Percentiles rank a stretch among this genome's conserved stretches.
phyloP scores from a whole-genome alignment of 2,329 filamentous ascomycete genomes.

The Ophiostoma sp. region DNA sequence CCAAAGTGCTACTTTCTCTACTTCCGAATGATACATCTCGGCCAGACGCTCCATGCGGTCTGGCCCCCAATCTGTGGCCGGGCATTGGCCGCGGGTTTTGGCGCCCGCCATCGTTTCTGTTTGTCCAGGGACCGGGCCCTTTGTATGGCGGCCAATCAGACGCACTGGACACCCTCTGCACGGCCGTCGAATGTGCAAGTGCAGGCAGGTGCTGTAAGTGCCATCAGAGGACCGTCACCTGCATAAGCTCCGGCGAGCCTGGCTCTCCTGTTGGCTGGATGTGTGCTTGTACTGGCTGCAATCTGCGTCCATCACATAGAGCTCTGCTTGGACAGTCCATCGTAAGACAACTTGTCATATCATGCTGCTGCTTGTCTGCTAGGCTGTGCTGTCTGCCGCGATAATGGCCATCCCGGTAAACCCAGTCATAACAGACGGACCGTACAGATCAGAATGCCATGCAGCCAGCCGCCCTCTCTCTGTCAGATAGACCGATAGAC shows the following conservation, averaged over 20 bases:
- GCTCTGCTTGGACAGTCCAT: neutral
- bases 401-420: too few relatives aligned
- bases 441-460: neutral
- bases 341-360: neutral
- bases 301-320: neutral
- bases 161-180: neutral
- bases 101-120: neutral
- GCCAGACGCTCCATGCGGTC: neutral
- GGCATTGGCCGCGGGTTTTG: neutral
- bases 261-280: slow-evolving; percentile 9
- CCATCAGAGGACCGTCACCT: slow-evolving; percentile 11
- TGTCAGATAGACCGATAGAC: too few relatives aligned
- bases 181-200: neutral
- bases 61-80: neutral
- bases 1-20: too few relatives aligned
- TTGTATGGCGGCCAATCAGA: neutral
- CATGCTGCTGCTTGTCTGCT: neutral
- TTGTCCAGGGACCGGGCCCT: neutral
- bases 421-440: too few relatives aligned
- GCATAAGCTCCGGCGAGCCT: neutral
- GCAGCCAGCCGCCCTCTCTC: neutral
- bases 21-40: too few relatives aligned
- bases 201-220: slow-evolving; percentile 15
- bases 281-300: neutral
- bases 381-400: too few relatives aligned